Base-by-base conservation (phyloP, 768 basidiomycete genomes). In the Tulasnella sp. region DNA sequence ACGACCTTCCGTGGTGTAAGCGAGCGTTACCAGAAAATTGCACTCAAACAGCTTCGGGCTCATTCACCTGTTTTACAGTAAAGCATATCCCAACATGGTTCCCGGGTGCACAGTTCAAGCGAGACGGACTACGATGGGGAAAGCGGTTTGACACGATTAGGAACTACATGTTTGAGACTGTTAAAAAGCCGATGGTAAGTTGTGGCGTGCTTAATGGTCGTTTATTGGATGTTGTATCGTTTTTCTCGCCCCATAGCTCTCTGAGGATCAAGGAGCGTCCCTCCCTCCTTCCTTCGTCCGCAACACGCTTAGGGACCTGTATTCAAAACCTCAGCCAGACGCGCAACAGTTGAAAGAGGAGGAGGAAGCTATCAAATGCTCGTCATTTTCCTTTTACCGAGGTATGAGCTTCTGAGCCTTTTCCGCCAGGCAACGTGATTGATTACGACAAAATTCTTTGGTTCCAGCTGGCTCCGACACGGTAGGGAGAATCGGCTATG, bases 1-100 rank as follows among this genome's bases (percentile, higher is more conserved):
- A 81, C 42, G 39, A 78, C 37, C 39, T 81, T 18, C 80, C 81
- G 16, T 79, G 78, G 74, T 51, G 81, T 81, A 35, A 39, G 73
- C 15, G 15, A 18, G 46, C 11, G 20, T 16, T 18, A 18, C 15
- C 5, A 48, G 20, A 18, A 20, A 48, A 1, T 18, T 20, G 46
- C 46, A 0, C 46, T 74, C 15, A 23, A 32, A 11, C 42, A 13
- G 42, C n/a, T 13, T 6, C n/a, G 9, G 3, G n/a, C 57, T 61
- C 57, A 74, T 13, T 5, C 48, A 13, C 3, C 29, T n/a, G 3
- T 48, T 74, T 16, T 10, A 3, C 42, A 23, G 16, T 51, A 44
- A 76, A 51, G 29, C 51, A 81, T 51, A 74, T 82, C 11, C 81
- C 81, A 13, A 74, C 76, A 6, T 82, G 81, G 81, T 75, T 82